Evolutionary conservation across 2,329 filamentous ascomycete species (phyloP), one percentile per base, ranked within the genome.

Genomic region (Akanthomyces dipterigenus): DNA sequence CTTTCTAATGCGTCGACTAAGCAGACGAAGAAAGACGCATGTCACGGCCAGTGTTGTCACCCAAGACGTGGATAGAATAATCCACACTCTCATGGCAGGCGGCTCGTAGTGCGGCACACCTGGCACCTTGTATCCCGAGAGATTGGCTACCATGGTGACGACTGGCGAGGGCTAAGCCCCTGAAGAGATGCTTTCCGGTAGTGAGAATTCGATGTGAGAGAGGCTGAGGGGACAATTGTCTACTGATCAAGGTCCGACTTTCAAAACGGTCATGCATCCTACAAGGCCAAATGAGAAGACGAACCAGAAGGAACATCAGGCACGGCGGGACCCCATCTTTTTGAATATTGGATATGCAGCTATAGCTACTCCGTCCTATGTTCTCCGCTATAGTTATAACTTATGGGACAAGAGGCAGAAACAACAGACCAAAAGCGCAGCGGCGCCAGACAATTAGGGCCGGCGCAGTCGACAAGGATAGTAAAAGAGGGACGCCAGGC

Each of bases 21-120:
- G 59, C 5, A 81, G 55, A 2, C 79, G 73, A 16, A 80, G 67
- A n/a, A 43, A 67, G 14, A 80, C 76, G 3, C 71, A 67, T 1
- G 72, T 42, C 20, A 76, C 63, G 2, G 78, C 74, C 28, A 81
- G 67, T 7, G 74, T 68, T 0, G 78, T 80, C 63, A 80, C 71
- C 24, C 34, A 62, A 11, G 60, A 57, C 18, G 55, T 56, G 31
- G 53, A 61, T 11, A 59, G 42, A 18, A 62, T 55, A 42, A 55
- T 62, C 55, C 55, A 55, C 26, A 31, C 34, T 57, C 60, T 53
- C 60, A 62, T 51, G 9, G 45, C 54, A 20, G 40, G 22, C 11
- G 60, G 60, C 26, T 43, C 54, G 34, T 62, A 62, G 34, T 57
- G 43, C 8, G 60, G 60, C 11, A 62, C 60, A 12, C 60, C 60